Evolutionary conservation across 2,329 filamentous ascomycete species (phyloP), one percentile per base, ranked within the genome.

Genomic region (Shiraia bambusicola): DNA sequence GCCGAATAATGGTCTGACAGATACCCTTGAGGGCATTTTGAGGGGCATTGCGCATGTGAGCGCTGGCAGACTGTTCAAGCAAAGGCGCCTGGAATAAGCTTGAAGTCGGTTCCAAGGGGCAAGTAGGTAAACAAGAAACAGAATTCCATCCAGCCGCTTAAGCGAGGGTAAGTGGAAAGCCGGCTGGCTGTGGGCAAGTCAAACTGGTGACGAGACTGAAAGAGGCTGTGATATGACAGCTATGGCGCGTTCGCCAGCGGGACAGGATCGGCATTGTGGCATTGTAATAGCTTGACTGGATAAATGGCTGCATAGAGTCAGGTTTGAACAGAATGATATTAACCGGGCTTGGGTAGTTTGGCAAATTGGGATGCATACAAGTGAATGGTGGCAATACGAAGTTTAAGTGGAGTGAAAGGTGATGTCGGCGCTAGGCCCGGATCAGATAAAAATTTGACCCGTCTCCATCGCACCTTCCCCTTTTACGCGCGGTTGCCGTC

Each of bases 401-500:
- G n/a, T n/a, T n/a, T n/a, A 22, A 22, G 19, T 22, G 19, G 19
- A 22, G 19, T 22, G 19, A 22, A 22, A 5, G 19, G 19, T 22
- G 29, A 12, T 14, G 9, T 19, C 42, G 15, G 31, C 33, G 12
- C 38, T 50, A 50, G 47, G 39, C 42, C 37, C 35, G 16, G 38
- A 61, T 61, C 52, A 59, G 60, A 64, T 65, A 60, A 63, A 65
- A 63, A 50, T 58, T 56, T 62, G 45, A 41, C 8, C 19, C 19
- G 19, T 22, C 19, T 37, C 15, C 25, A 8, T 28, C 32, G 13
- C 39, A 22, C 31, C 19, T 19, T 39, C 25, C 36, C 27, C 30
- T 11, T 22, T 41, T 26, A 22, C 4, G 19, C 19, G 19, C 19
- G 19, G 19, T 22, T 22, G 19, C 19, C 19, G 19, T 17, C 30